Evolutionary conservation across 2,329 filamentous ascomycete species (phyloP).

Genomic region (Xylariaceae sp.): DNA sequence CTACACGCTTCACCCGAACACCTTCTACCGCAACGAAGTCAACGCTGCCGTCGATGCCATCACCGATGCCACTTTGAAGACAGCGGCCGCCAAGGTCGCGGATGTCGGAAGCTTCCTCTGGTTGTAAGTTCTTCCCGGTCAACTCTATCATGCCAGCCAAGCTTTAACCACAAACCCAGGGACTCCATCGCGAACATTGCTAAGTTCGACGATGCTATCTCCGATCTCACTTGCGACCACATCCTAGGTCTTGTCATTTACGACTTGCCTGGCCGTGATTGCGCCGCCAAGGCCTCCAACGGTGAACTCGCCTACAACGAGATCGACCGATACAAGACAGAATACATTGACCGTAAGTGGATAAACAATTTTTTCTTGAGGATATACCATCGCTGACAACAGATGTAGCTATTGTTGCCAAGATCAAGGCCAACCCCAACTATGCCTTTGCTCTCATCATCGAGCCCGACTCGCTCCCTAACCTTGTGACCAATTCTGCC

Average conservation of each 20-base stretch:
- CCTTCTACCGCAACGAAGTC: constrained; percentile 32
- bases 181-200: constrained; percentile 51
- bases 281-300: constrained; percentile 55
- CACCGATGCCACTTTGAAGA: constrained; percentile 47
- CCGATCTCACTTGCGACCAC: constrained; percentile 41
- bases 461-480: constrained; percentile 56
- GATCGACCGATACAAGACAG: constrained; percentile 48
- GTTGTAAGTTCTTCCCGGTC: constrained; percentile 39
- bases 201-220: constrained; percentile 46
- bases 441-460: constrained; percentile 45
- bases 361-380: not conserved
- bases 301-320: constrained; percentile 53
- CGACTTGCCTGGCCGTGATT: constrained; percentile 57
- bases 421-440: constrained; percentile 45
- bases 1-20: constrained; percentile 34
- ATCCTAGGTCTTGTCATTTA: constrained; percentile 51
- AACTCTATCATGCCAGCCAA: not conserved
- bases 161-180: constrained; percentile 30
- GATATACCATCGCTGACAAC: not conserved
- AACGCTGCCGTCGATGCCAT: constrained; percentile 27
- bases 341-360: constrained; percentile 47
- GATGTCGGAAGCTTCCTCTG: constrained; percentile 53
- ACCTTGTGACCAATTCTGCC: constrained; percentile 55
- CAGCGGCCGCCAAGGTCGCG: constrained; percentile 49
- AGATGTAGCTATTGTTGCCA: constrained; percentile 38